Conservation (phyloP, 1,139 yeast species). For the Magnusiomyces sp. region DNA sequence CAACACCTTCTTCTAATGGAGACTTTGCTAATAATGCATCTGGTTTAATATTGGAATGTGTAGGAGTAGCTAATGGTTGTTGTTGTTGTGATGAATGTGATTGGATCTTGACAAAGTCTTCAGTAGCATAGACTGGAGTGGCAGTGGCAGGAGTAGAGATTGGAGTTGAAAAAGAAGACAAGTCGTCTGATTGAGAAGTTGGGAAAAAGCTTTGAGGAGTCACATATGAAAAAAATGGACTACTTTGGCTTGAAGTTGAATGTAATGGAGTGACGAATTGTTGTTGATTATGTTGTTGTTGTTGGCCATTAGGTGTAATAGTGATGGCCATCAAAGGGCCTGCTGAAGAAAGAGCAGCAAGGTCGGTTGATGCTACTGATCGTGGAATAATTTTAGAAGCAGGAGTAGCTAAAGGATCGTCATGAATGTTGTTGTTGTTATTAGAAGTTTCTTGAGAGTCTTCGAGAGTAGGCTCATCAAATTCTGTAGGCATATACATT, state of each 20-base stretch:
- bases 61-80: too few relatives aligned
- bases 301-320: conserved; percentile 9
- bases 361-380: conserved; percentile 8
- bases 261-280: conserved; percentile 10
- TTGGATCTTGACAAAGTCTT: too few relatives aligned
- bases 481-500: too few relatives aligned
- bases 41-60: too few relatives aligned
- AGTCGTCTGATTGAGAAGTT: not conserved
- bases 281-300: too few relatives aligned
- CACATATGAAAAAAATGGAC: not conserved
- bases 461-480: too few relatives aligned
- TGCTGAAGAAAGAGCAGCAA: conserved; percentile 4
- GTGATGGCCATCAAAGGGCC: conserved; percentile 11
- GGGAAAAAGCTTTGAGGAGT: too few relatives aligned
- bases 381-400: conserved; percentile 13
- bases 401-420: conserved; percentile 10
- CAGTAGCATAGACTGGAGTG: too few relatives aligned
- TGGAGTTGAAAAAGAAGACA: not conserved
- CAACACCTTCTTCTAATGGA: too few relatives aligned
- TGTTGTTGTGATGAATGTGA: too few relatives aligned
- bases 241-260: not conserved
- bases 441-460: too few relatives aligned
- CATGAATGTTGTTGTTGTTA: conserved; percentile 9
- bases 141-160: not conserved
- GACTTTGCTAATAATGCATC: too few relatives aligned